These are phyloP conservation scores for Aspergillus coremiiformis DNA, from an alignment of 495 filamentous ascomycete genomes.

Conservation along the genomic window DNA sequence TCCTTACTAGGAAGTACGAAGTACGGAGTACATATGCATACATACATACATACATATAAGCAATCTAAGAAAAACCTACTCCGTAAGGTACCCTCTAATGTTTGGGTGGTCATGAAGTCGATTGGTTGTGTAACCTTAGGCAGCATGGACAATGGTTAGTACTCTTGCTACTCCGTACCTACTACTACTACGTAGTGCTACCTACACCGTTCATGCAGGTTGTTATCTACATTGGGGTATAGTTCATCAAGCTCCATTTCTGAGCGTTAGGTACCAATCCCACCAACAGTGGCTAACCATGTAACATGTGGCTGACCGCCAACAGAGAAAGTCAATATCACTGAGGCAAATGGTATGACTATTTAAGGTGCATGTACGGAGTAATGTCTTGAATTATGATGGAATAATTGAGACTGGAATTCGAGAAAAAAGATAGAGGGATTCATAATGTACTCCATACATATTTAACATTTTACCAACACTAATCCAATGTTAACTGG, in stretches of 20 bases:
- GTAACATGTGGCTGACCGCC: conserved; percentile 13
- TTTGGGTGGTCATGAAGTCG: not conserved
- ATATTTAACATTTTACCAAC: not conserved
- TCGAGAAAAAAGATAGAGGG: not conserved
- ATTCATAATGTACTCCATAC: not conserved
- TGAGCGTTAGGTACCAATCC: too few relatives aligned
- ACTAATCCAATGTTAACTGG: not conserved
- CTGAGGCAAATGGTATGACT: not conserved
- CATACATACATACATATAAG: too few relatives aligned
- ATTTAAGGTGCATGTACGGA: too few relatives aligned
- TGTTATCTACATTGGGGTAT: conserved; percentile 6
- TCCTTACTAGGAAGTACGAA: too few relatives aligned
- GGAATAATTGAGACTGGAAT: not conserved
- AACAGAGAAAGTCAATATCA: conserved; percentile 7
- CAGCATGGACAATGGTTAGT: not conserved
- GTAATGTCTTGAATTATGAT: not conserved
- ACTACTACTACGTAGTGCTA: too few relatives aligned
- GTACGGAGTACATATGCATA: too few relatives aligned
- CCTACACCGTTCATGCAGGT: conserved; percentile 15
- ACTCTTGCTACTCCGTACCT: too few relatives aligned
- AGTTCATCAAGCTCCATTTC: conserved; percentile 4
- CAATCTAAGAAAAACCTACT: not conserved
- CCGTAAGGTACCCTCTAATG: too few relatives aligned
- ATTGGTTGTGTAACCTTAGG: conserved; percentile 1
- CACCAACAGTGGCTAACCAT: conserved; percentile 10